These are phyloP conservation scores for Epicoccum nigrum DNA, from an alignment of 2,329 filamentous ascomycete genomes.

Conservation along the genomic window DNA sequence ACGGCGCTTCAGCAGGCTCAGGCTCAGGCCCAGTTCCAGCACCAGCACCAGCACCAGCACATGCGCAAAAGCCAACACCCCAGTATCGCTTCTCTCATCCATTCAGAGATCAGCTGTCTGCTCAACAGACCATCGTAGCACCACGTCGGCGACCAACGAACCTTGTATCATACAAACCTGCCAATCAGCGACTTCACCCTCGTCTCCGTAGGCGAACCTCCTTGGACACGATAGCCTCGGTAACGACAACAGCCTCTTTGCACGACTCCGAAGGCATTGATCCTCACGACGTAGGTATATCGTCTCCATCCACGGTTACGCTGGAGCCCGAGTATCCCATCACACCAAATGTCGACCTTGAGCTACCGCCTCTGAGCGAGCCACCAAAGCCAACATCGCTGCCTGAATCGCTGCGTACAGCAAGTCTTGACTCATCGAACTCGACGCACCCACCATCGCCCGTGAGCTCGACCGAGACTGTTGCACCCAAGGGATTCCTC, in stretches of 20 bases:
- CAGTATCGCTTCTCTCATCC: conserved; percentile 13
- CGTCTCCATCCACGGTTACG: conserved; percentile 22
- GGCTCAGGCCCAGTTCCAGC: conserved; percentile 9
- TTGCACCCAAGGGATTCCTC: conserved; percentile 30
- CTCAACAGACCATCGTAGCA: conserved; percentile 14
- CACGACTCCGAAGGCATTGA: conserved; percentile 17
- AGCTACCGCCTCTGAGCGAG: not conserved
- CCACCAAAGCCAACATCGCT: conserved; percentile 4
- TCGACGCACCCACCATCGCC: conserved; percentile 20
- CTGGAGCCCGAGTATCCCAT: conserved; percentile 11
- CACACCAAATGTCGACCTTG: conserved; percentile 10
- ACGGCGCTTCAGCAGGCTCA: not conserved
- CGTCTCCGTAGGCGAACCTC: conserved; percentile 35
- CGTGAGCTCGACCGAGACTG: conserved; percentile 19
- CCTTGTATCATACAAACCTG: conserved; percentile 27
- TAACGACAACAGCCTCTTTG: conserved; percentile 29
- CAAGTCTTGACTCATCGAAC: conserved; percentile 21
- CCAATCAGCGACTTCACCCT: conserved; percentile 29
- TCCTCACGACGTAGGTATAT: conserved; percentile 16
- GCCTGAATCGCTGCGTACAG: conserved; percentile 10
- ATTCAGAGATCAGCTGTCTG: conserved; percentile 19
- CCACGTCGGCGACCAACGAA: conserved; percentile 23
- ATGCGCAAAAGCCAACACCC: conserved; percentile 3
- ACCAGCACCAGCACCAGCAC: conserved; percentile 8
- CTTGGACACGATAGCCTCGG: conserved; percentile 42